Conservation (phyloP, 164 flowering plant species). For the Magnolia sinica region DNA sequence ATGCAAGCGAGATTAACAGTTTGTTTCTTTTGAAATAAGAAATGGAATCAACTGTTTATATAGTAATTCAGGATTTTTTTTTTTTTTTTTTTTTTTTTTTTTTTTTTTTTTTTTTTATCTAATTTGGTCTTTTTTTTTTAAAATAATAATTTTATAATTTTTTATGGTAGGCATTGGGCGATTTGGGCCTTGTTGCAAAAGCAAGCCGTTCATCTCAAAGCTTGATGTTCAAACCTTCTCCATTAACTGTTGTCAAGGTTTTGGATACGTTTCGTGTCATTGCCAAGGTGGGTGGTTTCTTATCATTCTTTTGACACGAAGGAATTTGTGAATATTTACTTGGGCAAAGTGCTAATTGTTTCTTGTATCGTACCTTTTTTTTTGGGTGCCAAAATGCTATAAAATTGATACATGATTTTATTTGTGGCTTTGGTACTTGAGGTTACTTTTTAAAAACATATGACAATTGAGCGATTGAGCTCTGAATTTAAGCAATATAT, state of each 20-base stretch:
- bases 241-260: slow-evolving; percentile 79
- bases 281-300: slow-evolving; percentile 61
- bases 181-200: slow-evolving; percentile 95
- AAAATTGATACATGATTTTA: no score
- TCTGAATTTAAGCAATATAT: no score
- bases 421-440: no score
- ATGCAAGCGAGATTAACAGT: no score
- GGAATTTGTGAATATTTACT: not conserved
- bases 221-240: slow-evolving; percentile 68
- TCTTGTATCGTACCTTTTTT: not conserved
- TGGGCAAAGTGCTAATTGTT: slow-evolving; percentile 3
- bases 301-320: not conserved
- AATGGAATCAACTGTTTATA: not conserved
- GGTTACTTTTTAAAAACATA: no score
- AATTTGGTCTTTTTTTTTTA: not conserved
- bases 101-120: not conserved
- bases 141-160: no score
- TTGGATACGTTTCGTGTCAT: slow-evolving; percentile 74
- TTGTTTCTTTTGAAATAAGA: no score
- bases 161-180: slow-evolving; percentile 63
- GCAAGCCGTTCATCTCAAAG: slow-evolving; percentile 80
- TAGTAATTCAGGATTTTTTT: not conserved
- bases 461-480: no score
- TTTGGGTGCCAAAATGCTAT: no score
- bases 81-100: no score